These are phyloP conservation scores for Closterium sp. DNA, from an alignment of 139 green algal species.

Conservation along the genomic window DNA sequence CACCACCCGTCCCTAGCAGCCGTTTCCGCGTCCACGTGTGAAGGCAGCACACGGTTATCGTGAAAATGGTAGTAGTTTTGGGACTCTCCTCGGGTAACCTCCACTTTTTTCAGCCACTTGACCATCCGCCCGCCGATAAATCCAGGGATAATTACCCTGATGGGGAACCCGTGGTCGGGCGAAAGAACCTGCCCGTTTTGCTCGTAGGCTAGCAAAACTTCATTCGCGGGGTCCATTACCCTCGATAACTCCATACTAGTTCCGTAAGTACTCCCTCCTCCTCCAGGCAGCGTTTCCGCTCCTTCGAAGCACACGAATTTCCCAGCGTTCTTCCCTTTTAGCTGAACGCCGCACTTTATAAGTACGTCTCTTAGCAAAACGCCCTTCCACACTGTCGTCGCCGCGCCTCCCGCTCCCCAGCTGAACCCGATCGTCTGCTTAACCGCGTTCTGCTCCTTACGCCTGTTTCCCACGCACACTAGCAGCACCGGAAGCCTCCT, in stretches of 20 bases:
- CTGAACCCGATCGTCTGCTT: slow-evolving; percentile 96
- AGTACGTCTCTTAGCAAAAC: slow-evolving; percentile 84
- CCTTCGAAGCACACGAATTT: slow-evolving; percentile 54
- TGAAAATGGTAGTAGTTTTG: slow-evolving; percentile 97
- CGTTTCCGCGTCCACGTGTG: slow-evolving; percentile 82
- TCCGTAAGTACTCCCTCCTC: slow-evolving; percentile 64
- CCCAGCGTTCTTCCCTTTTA: not conserved
- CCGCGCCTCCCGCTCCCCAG: slow-evolving; percentile 69
- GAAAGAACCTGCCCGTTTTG: slow-evolving; percentile 71
- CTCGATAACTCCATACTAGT: slow-evolving; percentile 24
- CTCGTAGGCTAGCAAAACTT: slow-evolving; percentile 77
- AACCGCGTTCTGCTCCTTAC: slow-evolving; percentile 99
- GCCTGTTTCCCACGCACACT: slow-evolving; percentile 86
- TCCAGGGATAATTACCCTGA: slow-evolving; percentile 82
- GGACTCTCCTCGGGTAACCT: slow-evolving; percentile 69
- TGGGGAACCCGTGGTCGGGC: slow-evolving; percentile 76
- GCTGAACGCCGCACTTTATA: slow-evolving; percentile 22
- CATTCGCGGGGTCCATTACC: slow-evolving; percentile 63
- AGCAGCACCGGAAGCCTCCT: slow-evolving; percentile 77
- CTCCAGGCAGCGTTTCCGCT: slow-evolving; percentile 26
- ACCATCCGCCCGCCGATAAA: slow-evolving; percentile 85
- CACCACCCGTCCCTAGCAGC: slow-evolving; percentile 86
- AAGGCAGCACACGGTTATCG: slow-evolving; percentile 96
- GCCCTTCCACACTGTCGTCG: slow-evolving; percentile 87
- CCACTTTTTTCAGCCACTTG: slow-evolving; percentile 88